phyloP scores from a whole-genome alignment of 208 protist genomes.

The Herpetomonas tarakana region DNA sequence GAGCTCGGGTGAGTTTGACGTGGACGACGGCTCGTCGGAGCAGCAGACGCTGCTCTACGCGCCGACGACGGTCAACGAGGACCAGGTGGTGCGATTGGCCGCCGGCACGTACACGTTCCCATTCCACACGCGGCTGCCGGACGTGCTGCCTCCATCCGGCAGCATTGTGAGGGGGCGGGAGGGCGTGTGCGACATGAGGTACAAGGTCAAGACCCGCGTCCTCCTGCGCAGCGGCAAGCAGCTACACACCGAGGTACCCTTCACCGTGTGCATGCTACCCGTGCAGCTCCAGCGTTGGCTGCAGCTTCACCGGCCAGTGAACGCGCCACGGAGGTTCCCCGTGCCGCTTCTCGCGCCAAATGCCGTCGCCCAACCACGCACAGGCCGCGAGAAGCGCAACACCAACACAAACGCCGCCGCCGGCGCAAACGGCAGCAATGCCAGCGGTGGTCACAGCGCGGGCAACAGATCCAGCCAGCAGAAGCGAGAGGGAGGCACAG shows the following conservation, averaged over 20 bases:
- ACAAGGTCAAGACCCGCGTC: constrained; percentile 38
- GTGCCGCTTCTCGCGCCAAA: constrained; percentile 1
- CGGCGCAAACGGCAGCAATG: constrained; percentile 14
- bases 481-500: background rate
- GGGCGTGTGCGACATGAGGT: constrained; percentile 29
- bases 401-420: constrained; percentile 9
- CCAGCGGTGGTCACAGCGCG: constrained; percentile 10
- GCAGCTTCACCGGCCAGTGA: constrained; percentile 22
- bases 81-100: constrained; percentile 19
- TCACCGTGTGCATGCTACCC: constrained; percentile 40
- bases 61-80: background rate
- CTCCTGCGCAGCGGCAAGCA: constrained; percentile 21
- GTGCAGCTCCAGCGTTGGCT: constrained; percentile 59
- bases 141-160: constrained; percentile 41
- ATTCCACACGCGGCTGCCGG: constrained; percentile 47
- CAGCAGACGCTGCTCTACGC: background rate
- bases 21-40: too few relatives aligned
- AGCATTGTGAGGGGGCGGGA: constrained; percentile 18
- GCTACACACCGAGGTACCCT: constrained; percentile 15
- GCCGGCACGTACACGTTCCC: constrained; percentile 71
- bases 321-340: background rate
- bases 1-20: background rate
- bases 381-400: constrained; percentile 1
- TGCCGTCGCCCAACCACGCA: constrained; percentile 9
- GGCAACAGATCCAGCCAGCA: constrained; percentile 10